A percentile compares a stretch with the other conserved stretches of the same genome.
Conservation (phyloP, 768 basidiomycete species). For the Leccinum variicolor region DNA sequence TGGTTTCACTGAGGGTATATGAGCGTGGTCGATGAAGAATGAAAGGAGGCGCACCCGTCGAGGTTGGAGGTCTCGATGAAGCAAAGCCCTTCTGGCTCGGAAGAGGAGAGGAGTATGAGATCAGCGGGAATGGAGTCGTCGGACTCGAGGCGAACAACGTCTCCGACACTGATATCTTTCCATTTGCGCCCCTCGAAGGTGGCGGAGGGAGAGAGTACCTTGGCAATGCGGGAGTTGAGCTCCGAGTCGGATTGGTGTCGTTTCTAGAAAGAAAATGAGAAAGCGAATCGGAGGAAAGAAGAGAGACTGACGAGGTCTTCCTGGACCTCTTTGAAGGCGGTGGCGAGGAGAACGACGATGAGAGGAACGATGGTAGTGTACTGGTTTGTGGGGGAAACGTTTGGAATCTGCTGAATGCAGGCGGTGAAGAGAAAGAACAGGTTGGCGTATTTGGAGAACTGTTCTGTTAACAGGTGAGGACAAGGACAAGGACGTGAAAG, state of each 20-base stretch:
- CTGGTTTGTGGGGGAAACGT: constrained; percentile 91
- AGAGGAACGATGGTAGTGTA: constrained; percentile 96
- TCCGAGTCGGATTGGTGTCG: constrained; percentile 94
- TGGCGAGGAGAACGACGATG: constrained; percentile 82
- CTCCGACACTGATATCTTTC: constrained; percentile 88
- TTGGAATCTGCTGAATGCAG: constrained; percentile 95
- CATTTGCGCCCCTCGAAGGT: constrained; percentile 77
- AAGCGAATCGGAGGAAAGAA: not conserved
- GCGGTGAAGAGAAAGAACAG: constrained; percentile 98
- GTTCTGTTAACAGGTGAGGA: constrained; percentile 52
- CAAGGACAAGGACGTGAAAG: not conserved
- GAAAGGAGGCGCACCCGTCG: constrained; percentile 68
- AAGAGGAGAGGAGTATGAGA: constrained; percentile 79
- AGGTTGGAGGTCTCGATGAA: constrained; percentile 98
- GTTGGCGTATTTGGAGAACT: constrained; percentile 99
- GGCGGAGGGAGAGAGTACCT: constrained; percentile 63
- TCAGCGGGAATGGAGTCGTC: constrained; percentile 97
- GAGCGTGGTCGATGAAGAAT: not conserved
- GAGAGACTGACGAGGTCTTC: constrained; percentile 67
- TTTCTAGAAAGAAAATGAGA: constrained; percentile 55
- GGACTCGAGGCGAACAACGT: constrained; percentile 85
- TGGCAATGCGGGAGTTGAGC: constrained; percentile 78
- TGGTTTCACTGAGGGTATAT: constrained; percentile 70
- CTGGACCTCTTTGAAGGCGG: constrained; percentile 92
- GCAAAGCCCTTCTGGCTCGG: constrained; percentile 95